Evolutionary conservation across 208 protist species (phyloP).

Genomic region (Herpetomonas tarakana): DNA sequence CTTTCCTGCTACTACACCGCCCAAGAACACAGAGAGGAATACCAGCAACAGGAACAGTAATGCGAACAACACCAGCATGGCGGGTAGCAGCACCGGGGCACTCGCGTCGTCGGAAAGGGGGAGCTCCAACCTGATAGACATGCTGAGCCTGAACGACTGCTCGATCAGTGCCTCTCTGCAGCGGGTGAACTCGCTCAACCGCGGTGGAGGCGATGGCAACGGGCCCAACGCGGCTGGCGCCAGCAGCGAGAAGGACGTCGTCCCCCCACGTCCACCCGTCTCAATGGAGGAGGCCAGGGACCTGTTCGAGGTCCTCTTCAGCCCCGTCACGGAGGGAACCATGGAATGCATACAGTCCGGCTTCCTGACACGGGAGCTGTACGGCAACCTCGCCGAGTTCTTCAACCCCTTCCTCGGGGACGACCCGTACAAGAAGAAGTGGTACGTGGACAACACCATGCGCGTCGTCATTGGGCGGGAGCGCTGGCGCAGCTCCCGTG

Average conservation of each 20-base stretch:
- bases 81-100: no score
- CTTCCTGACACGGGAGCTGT: conserved; percentile 23
- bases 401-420: conserved; percentile 22
- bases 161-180: neutral
- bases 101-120: no score
- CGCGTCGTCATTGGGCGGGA: conserved; percentile 34
- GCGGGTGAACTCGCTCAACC: neutral
- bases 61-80: no score
- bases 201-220: neutral
- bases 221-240: neutral
- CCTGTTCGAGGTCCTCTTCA: conserved; percentile 21
- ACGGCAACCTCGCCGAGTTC: conserved; percentile 22
- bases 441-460: conserved; percentile 46
- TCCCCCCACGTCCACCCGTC: conserved; percentile 14
- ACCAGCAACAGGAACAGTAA: no score
- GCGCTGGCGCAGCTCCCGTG: conserved; percentile 22
- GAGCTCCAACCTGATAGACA: neutral
- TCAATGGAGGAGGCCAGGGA: conserved; percentile 20
- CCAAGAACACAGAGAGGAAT: no score
- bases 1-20: no score
- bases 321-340: conserved; percentile 25
- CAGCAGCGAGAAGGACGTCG: neutral
- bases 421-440: conserved; percentile 26
- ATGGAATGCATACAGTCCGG: conserved; percentile 34
- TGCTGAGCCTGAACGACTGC: neutral